Percentiles rank a stretch among this genome's conserved stretches.
phyloP scores from a whole-genome alignment of 805 yeast genomes.

The Lipomyces orientalis region DNA sequence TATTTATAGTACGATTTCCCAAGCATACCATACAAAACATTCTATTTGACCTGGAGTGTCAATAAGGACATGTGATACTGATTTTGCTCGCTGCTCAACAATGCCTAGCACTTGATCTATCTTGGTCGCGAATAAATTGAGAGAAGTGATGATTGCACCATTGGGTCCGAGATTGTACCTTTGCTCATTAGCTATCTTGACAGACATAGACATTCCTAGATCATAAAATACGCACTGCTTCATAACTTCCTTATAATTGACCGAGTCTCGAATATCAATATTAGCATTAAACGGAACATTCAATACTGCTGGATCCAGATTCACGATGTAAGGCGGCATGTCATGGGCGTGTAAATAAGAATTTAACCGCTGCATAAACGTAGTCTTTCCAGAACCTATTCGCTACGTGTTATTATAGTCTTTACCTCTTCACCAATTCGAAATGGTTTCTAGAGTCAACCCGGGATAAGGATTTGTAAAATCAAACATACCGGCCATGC shows the following conservation, averaged over 20 bases:
- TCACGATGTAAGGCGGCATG: constrained; percentile 85
- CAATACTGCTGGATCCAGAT: constrained; percentile 94
- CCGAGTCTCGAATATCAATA: constrained; percentile 94
- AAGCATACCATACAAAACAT: constrained; percentile 76
- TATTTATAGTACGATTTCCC: background rate
- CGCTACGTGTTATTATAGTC: background rate
- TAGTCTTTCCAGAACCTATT: constrained; percentile 86
- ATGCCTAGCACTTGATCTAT: constrained; percentile 91
- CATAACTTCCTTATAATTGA: constrained; percentile 95
- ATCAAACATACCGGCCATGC: constrained; percentile 52
- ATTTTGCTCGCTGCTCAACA: constrained; percentile 74
- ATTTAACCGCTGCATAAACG: constrained; percentile 93
- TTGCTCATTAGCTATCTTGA: background rate
- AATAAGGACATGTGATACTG: constrained; percentile 63
- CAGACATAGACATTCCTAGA: background rate
- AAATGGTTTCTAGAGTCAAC: background rate
- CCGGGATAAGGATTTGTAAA: background rate
- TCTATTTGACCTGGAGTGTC: constrained; percentile 99
- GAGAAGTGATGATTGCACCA: constrained; percentile 96
- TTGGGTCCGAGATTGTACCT: constrained; percentile 89
- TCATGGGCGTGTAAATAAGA: constrained; percentile 77
- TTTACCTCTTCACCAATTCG: too few relatives aligned
- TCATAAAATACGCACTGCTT: constrained; percentile 56
- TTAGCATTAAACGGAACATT: constrained; percentile 93
- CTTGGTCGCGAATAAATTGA: constrained; percentile 90